Evolutionary conservation across 306 rosid genomes (phyloP).

Genomic region (Aeschynomene evenia): DNA sequence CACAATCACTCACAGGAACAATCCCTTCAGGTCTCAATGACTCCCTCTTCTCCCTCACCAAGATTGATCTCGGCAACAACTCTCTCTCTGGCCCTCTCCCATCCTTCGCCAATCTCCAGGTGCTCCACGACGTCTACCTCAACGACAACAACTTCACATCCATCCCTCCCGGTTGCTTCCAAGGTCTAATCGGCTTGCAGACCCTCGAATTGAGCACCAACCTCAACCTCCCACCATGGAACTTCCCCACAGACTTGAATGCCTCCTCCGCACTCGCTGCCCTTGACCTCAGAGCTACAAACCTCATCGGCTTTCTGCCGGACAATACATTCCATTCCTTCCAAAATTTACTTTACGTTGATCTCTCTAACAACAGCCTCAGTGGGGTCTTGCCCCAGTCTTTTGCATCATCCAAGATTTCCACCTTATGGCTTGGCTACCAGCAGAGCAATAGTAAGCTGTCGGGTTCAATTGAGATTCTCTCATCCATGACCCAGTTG

Average conservation of each 20-base stretch:
- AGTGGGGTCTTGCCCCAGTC: neutral
- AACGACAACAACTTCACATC: neutral
- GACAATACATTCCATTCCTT: neutral
- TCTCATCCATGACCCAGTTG: conserved; percentile 47
- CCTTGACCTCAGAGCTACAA: neutral
- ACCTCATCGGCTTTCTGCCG: neutral
- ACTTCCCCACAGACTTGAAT: neutral
- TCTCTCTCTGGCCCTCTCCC: neutral
- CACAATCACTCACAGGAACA: neutral
- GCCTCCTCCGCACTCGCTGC: neutral
- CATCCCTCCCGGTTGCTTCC: neutral
- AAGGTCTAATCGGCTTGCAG: neutral
- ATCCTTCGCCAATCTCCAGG: neutral
- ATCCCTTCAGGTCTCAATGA: neutral
- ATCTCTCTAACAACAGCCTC: conserved; percentile 61
- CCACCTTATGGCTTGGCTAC: conserved; percentile 50
- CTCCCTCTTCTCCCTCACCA: neutral
- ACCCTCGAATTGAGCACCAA: rapidly evolving
- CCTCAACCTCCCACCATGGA: neutral
- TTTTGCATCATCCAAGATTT: conserved; percentile 6
- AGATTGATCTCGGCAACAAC: neutral
- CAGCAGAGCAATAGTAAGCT: conserved; percentile 44
- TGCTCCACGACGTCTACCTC: conserved; percentile 21
- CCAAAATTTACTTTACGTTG: neutral
- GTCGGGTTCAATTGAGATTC: conserved; percentile 45